Percentiles rank a stretch among this genome's conserved stretches.
phyloP scores from a whole-genome alignment of 2,329 filamentous ascomycete genomes.

The Albifimbria verrucaria region DNA sequence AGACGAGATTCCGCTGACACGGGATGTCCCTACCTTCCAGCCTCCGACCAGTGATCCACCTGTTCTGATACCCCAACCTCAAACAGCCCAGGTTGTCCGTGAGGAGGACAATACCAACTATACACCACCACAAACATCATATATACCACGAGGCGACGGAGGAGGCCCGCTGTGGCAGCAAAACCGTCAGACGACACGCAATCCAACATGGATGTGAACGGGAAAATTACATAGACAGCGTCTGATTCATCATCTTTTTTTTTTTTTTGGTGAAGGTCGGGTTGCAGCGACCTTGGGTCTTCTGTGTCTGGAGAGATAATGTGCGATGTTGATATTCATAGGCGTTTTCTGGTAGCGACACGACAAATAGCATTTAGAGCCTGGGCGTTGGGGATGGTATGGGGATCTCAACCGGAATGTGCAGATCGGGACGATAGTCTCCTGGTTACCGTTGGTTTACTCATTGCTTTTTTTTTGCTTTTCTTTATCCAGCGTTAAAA shows the following conservation, averaged over 20 bases:
- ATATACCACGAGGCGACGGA: constrained; percentile 21
- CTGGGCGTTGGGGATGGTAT: too few species aligned
- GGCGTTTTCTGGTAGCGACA: too few species aligned
- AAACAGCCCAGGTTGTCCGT: too few species aligned
- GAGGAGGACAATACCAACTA: constrained; percentile 26
- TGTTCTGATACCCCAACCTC: too few species aligned
- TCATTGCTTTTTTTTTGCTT: not conserved
- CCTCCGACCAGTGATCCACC: too few species aligned
- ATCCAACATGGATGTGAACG: constrained; percentile 43
- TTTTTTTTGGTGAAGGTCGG: too few species aligned
- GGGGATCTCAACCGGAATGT: too few species aligned
- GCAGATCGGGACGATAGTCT: too few species aligned
- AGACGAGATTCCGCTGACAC: constrained; percentile 37
- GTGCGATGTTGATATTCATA: too few species aligned
- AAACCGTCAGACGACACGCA: constrained; percentile 45
- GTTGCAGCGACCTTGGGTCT: too few species aligned
- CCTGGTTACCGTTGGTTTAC: not conserved
- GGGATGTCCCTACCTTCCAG: constrained; percentile 40
- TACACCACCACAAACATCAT: constrained; percentile 13
- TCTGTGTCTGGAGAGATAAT: too few species aligned
- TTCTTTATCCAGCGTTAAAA: not conserved
- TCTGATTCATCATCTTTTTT: not conserved
- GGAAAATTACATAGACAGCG: constrained; percentile 5
- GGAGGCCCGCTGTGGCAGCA: constrained; percentile 52
- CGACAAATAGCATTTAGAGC: too few species aligned